These are phyloP conservation scores for Botryococcus braunii DNA, from an alignment of 163 green algal species.

Conservation along the genomic window DNA sequence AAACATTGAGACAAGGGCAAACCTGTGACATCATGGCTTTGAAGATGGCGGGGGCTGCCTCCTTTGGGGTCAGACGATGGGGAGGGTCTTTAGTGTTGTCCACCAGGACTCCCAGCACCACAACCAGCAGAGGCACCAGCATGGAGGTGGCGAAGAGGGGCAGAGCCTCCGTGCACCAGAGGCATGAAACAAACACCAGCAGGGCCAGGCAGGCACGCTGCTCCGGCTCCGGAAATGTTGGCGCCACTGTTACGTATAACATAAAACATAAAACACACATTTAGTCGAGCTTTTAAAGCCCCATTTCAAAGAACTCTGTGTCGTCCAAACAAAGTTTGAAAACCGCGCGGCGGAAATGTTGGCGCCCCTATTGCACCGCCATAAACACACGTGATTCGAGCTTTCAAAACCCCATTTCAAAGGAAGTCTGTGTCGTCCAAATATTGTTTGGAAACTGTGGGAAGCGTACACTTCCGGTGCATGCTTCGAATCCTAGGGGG, in stretches of 20 bases:
- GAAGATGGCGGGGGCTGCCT: slow-evolving; percentile 55
- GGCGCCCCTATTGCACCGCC: too few relatives aligned
- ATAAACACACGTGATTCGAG: too few relatives aligned
- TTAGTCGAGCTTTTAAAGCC: background rate
- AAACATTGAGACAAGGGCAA: too few relatives aligned
- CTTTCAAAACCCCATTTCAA: too few relatives aligned
- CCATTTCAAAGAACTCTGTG: slow-evolving; percentile 5
- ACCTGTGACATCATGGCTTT: slow-evolving; percentile 62
- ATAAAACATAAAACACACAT: background rate
- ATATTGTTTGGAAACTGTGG: too few relatives aligned
- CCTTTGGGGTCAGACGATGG: slow-evolving; percentile 30
- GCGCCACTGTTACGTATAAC: too few relatives aligned
- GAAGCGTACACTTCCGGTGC: too few relatives aligned
- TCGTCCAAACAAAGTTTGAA: slow-evolving; percentile 2
- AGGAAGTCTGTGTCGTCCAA: too few relatives aligned
- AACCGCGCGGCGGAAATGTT: too few relatives aligned
- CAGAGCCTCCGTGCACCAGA: slow-evolving; percentile 65
- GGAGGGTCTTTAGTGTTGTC: slow-evolving; percentile 17
- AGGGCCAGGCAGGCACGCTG: slow-evolving; percentile 60
- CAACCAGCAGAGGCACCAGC: slow-evolving; percentile 49
- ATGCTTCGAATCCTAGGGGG: background rate
- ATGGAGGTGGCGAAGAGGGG: slow-evolving; percentile 64
- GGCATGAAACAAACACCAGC: slow-evolving; percentile 43
- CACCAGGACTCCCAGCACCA: slow-evolving; percentile 40
- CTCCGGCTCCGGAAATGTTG: slow-evolving; percentile 25